Percentiles rank a stretch among this genome's conserved stretches.
phyloP scores from a whole-genome alignment of 805 yeast genomes.

The Metschnikowia baotianmanensis region DNA sequence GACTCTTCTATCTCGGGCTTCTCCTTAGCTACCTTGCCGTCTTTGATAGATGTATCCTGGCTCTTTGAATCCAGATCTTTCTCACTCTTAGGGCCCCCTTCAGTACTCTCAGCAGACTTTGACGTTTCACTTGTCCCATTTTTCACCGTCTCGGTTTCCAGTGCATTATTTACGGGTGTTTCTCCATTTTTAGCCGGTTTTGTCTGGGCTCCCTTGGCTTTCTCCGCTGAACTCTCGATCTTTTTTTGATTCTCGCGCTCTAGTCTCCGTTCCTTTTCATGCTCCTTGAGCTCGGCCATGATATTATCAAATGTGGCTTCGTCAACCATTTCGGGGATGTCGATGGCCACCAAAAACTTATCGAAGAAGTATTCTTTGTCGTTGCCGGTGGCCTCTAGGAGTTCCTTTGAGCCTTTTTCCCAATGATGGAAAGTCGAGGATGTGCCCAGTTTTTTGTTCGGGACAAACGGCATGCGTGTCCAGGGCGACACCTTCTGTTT shows the following conservation, averaged over 20 bases:
- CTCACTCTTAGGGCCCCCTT: too few species aligned
- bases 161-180: too few species aligned
- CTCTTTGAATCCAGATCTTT: too few species aligned
- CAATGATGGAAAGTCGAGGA: conserved; percentile 64
- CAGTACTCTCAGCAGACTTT: too few species aligned
- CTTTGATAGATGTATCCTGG: too few species aligned
- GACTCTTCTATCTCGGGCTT: too few species aligned
- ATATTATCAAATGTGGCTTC: conserved; percentile 57
- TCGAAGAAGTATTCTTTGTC: conserved; percentile 61
- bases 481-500: conserved; percentile 78
- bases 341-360: conserved; percentile 65
- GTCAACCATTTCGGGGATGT: conserved; percentile 63
- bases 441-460: conserved; percentile 48
- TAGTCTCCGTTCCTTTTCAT: conserved; percentile 4
- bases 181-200: not conserved
- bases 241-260: conserved; percentile 3
- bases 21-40: too few species aligned
- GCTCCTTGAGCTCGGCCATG: conserved; percentile 42
- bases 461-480: conserved; percentile 62
- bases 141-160: too few species aligned
- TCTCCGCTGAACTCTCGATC: too few species aligned
- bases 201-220: too few species aligned
- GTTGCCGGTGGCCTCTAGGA: conserved; percentile 32
- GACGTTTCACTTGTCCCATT: too few species aligned
- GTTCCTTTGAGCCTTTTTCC: conserved; percentile 71